Evolutionary conservation across 2,329 filamentous ascomycete species (phyloP).

Genomic region (Talaromyces sp.): DNA sequence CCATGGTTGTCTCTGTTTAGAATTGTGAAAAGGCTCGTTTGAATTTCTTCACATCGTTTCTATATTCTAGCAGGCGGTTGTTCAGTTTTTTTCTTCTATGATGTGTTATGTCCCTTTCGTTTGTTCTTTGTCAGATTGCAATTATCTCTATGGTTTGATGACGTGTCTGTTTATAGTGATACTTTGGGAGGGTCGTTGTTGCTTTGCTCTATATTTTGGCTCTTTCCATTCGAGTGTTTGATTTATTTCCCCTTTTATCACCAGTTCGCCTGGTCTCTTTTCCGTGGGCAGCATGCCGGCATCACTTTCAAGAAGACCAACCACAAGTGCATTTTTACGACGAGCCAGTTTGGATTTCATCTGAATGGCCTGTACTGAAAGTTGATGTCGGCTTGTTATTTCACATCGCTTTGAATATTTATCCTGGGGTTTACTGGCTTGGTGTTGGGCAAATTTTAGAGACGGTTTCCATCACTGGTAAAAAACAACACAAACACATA

Average conservation of each 20-base stretch:
- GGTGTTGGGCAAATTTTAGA: conserved; percentile 27
- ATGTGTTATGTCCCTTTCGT: conserved; percentile 15
- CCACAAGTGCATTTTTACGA: background rate
- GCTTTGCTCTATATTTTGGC: conserved; percentile 9
- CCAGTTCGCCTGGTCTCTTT: conserved; percentile 11
- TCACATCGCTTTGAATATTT: conserved; percentile 11
- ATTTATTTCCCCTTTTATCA: conserved; percentile 13
- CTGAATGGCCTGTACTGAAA: background rate
- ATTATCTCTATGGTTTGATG: conserved; percentile 17
- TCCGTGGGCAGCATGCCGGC: background rate
- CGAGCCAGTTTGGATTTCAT: background rate
- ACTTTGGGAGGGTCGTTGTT: conserved; percentile 18
- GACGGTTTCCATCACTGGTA: conserved; percentile 36
- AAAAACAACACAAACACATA: conserved; percentile 21
- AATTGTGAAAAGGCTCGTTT: conserved; percentile 14
- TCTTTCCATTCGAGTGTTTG: conserved; percentile 11
- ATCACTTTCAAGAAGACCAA: background rate
- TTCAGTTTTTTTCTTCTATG: conserved; percentile 3
- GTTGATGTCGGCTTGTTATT: background rate
- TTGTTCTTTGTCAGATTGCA: conserved; percentile 11
- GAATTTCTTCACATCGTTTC: conserved; percentile 22
- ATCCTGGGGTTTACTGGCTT: conserved; percentile 19
- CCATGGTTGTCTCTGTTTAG: conserved; percentile 5
- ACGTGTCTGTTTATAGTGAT: conserved; percentile 28
- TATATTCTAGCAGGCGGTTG: conserved; percentile 33